phyloP scores from a whole-genome alignment of 768 basidiomycete species.

The Pisolithus tinctorius region DNA sequence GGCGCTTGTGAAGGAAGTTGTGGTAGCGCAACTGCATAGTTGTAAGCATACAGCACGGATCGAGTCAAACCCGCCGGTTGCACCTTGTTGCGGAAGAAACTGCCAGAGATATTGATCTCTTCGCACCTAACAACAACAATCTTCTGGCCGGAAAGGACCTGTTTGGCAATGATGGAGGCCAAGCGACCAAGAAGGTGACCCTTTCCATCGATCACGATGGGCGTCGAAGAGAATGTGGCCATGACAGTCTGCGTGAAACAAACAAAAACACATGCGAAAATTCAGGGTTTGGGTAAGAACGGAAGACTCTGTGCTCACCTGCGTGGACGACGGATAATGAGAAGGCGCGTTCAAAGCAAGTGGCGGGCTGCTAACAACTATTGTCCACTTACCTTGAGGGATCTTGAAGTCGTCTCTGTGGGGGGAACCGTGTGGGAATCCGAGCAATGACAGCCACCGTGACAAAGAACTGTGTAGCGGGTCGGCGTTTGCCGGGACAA shows the following conservation, averaged over 20 bases:
- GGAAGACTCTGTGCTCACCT: conserved; percentile 19
- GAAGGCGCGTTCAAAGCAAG: conserved; percentile 15
- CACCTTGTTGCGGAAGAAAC: conserved; percentile 99
- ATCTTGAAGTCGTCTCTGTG: conserved; percentile 41
- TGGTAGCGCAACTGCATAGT: conserved; percentile 85
- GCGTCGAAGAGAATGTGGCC: conserved; percentile 94
- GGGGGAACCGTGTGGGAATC: conserved; percentile 22
- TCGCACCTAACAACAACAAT: conserved; percentile 99
- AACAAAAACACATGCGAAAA: not conserved
- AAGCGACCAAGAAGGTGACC: conserved; percentile 99
- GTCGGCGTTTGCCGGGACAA: conserved; percentile 27
- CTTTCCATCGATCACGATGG: conserved; percentile 99
- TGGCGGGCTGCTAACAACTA: conserved; percentile 16
- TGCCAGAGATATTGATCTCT: conserved; percentile 98
- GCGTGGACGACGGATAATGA: conserved; percentile 5
- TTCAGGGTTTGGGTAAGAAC: not conserved
- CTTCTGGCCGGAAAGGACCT: conserved; percentile 98
- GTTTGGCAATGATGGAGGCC: conserved; percentile 97
- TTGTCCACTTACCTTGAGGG: conserved; percentile 37
- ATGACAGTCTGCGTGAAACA: conserved; percentile 42
- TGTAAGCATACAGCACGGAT: conserved; percentile 7
- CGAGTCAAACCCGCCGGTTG: conserved; percentile 3
- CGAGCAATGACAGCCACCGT: conserved; percentile 39
- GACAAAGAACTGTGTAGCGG: conserved; percentile 42
- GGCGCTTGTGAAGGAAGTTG: conserved; percentile 99